Evolutionary conservation across 169 alveolate species (phyloP).

Genomic region (Besnoitia besnoiti): DNA sequence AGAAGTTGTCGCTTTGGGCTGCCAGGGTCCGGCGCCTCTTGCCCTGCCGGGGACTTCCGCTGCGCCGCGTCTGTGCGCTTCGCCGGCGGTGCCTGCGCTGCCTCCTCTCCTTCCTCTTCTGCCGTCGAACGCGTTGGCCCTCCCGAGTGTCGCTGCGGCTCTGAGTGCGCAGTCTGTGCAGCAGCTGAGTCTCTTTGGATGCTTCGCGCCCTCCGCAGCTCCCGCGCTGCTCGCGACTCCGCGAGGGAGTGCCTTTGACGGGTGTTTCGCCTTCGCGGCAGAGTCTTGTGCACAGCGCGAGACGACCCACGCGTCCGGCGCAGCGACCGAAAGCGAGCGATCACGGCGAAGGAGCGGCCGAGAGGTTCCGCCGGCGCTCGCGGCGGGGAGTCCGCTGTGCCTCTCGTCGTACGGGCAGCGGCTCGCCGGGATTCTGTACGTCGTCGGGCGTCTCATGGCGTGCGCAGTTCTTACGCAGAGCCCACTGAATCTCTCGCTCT

Average conservation of each 20-base stretch:
- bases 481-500: slow-evolving; percentile 51
- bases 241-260: background rate
- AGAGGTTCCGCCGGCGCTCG: slow-evolving; percentile 36
- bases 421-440: background rate
- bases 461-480: slow-evolving; percentile 47
- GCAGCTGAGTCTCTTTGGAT: background rate
- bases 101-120: slow-evolving; percentile 23
- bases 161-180: background rate
- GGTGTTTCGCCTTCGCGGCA: background rate
- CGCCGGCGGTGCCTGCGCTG: background rate
- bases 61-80: slow-evolving; percentile 7
- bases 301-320: no score
- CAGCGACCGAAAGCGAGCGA: no score
- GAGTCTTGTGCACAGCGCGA: background rate
- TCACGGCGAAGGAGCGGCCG: background rate
- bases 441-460: slow-evolving; percentile 51
- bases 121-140: slow-evolving; percentile 18
- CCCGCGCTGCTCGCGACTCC: background rate
- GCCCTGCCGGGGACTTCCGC: slow-evolving; percentile 14
- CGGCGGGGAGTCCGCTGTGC: slow-evolving; percentile 33
- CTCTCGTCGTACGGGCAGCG: slow-evolving; percentile 41
- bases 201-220: background rate
- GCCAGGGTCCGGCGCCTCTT: background rate
- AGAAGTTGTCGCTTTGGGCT: background rate
- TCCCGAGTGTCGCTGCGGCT: background rate